Evolutionary conservation across 345 rosid genomes (phyloP).

Genomic region (Ceriops tagal): DNA sequence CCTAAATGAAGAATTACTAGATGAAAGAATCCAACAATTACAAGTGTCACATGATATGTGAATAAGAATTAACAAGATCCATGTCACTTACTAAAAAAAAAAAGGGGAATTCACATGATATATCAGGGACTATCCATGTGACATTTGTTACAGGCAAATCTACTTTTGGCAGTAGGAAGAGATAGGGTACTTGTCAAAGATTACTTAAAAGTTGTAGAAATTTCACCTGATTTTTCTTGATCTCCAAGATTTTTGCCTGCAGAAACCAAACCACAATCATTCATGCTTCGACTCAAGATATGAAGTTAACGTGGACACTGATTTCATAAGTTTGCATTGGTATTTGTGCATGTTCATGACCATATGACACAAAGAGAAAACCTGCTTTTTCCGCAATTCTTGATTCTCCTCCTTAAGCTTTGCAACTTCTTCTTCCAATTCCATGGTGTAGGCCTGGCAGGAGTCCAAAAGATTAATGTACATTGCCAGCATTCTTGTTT

Average conservation of each 20-base stretch:
- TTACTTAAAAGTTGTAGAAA: neutral
- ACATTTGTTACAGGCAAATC: neutral
- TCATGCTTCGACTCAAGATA: conserved; percentile 8
- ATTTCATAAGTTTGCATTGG: neutral
- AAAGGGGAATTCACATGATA: neutral
- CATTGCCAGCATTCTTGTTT: neutral
- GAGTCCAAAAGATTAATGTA: conserved; percentile 13
- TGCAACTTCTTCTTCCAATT: conserved; percentile 89
- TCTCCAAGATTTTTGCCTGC: conserved; percentile 67
- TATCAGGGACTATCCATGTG: neutral
- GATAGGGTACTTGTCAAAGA: conserved; percentile 1
- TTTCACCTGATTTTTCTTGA: conserved; percentile 80
- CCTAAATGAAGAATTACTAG: too few species aligned
- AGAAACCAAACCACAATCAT: conserved; percentile 20
- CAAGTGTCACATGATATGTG: too few species aligned
- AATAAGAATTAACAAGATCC: neutral
- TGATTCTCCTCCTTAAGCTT: conserved; percentile 82
- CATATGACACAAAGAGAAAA: conserved; percentile 11
- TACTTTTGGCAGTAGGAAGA: neutral
- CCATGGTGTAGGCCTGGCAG: conserved; percentile 83
- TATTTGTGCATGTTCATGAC: neutral
- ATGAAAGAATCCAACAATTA: neutral
- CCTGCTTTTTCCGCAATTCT: conserved; percentile 71
- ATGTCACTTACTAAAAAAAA: neutral
- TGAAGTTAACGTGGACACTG: neutral